Evolutionary conservation across 2,329 filamentous ascomycete genomes (phyloP).

Genomic region (Penicillium concentricum): DNA sequence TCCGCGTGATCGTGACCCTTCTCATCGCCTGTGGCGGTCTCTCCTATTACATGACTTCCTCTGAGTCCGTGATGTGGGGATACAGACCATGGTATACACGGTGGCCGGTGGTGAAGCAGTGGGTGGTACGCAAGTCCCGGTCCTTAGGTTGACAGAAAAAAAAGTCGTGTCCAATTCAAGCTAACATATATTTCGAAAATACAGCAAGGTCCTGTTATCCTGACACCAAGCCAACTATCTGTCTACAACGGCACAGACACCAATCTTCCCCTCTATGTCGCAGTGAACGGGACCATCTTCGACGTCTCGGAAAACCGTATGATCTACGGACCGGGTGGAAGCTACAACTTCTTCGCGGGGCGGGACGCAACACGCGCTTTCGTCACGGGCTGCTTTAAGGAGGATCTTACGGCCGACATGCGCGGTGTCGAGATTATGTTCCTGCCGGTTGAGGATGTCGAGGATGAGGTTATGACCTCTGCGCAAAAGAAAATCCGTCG

Average conservation of each 20-base stretch:
- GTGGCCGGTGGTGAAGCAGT: conserved; percentile 58
- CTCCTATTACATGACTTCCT: conserved; percentile 73
- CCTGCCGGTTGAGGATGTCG: conserved; percentile 63
- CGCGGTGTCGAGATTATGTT: conserved; percentile 86
- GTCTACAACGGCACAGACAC: conserved; percentile 76
- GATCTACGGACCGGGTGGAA: conserved; percentile 76
- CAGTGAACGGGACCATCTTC: conserved; percentile 70
- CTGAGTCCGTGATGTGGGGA: conserved; percentile 69
- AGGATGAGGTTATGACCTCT: conserved; percentile 32
- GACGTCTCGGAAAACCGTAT: conserved; percentile 58
- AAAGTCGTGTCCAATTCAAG: not conserved
- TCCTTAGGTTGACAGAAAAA: not conserved
- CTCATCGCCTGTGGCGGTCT: conserved; percentile 65
- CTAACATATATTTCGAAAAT: conserved; percentile 6
- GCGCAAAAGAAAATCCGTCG: conserved; percentile 53
- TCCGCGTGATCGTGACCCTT: conserved; percentile 68
- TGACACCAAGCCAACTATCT: conserved; percentile 73
- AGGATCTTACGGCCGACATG: conserved; percentile 80
- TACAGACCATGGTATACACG: conserved; percentile 63
- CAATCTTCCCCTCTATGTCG: conserved; percentile 78
- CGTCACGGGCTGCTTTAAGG: conserved; percentile 87
- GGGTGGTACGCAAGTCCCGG: conserved; percentile 53
- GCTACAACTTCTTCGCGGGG: conserved; percentile 84
- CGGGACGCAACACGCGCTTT: conserved; percentile 83
- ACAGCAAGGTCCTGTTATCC: conserved; percentile 58